A percentile compares a stretch with the other conserved stretches of the same genome.
Evolutionary conservation across 495 filamentous ascomycete species (phyloP).

Genomic region (Xylaria bambusicola): DNA sequence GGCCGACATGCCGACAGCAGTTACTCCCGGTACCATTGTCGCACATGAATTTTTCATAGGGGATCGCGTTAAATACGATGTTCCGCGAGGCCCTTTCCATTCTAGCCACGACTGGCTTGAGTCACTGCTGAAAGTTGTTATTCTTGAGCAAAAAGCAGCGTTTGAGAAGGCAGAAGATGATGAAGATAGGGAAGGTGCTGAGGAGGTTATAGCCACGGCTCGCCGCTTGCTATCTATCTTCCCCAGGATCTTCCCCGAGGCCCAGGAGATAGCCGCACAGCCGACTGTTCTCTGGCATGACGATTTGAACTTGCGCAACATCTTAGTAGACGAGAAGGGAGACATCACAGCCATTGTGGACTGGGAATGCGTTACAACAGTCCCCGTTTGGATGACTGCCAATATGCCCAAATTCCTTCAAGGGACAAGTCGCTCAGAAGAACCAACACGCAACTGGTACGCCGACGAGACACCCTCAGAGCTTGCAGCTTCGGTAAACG

Average conservation of each 20-base stretch:
- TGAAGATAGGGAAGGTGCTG: conserved; percentile 20
- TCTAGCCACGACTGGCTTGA: conserved; percentile 16
- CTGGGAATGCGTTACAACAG: conserved; percentile 53
- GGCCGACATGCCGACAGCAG: conserved; percentile 21
- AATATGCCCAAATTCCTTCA: conserved; percentile 48
- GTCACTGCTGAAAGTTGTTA: not conserved
- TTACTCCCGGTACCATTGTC: conserved; percentile 7
- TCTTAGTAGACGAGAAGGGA: conserved; percentile 48
- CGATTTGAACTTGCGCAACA: conserved; percentile 50
- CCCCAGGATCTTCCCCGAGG: conserved; percentile 17
- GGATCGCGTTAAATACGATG: conserved; percentile 1
- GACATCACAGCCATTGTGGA: conserved; percentile 49
- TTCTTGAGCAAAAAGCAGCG: not conserved
- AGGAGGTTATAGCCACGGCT: conserved; percentile 13
- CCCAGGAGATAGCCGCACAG: conserved; percentile 27
- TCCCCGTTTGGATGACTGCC: conserved; percentile 49
- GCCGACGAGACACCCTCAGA: not conserved
- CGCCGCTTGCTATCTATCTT: not conserved
- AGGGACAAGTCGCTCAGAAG: conserved; percentile 18
- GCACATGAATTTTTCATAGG: conserved; percentile 5
- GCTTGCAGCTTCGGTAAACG: conserved; percentile 26
- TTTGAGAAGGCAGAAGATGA: conserved; percentile 18
- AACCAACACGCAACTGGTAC: conserved; percentile 22
- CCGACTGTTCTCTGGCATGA: conserved; percentile 49
- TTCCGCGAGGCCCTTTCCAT: conserved; percentile 17